phyloP scores from a whole-genome alignment of 495 filamentous ascomycete species.

The Xylaria castorea region DNA sequence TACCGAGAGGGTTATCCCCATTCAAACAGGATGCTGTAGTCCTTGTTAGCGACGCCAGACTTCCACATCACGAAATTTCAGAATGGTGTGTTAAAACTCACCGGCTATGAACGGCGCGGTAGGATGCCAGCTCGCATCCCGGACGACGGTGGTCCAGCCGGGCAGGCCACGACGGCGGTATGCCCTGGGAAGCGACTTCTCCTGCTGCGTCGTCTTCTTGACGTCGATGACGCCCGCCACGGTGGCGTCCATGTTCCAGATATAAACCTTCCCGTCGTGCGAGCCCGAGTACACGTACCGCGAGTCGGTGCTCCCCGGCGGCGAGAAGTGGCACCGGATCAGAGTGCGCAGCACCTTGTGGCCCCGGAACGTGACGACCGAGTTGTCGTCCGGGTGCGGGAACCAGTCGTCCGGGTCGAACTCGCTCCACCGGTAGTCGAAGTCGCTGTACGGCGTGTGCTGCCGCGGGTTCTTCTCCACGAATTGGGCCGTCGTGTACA shows the following conservation, averaged over 20 bases:
- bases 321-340: slow-evolving; percentile 96
- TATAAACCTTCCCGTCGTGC: slow-evolving; percentile 83
- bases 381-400: slow-evolving; percentile 85
- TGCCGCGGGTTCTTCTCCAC: slow-evolving; percentile 52
- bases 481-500: slow-evolving; percentile 73
- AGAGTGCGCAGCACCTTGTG: slow-evolving; percentile 87
- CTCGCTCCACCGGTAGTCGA: slow-evolving; percentile 83
- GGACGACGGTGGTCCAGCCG: slow-evolving; percentile 79
- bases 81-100: slow-evolving; percentile 47
- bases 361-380: slow-evolving; percentile 89
- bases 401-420: slow-evolving; percentile 74
- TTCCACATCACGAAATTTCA: background rate
- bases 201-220: slow-evolving; percentile 60
- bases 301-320: slow-evolving; percentile 84
- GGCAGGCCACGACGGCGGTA: slow-evolving; percentile 40
- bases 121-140: slow-evolving; percentile 96
- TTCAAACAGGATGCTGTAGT: slow-evolving; percentile 79
- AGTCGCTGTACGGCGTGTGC: slow-evolving; percentile 66
- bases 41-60: slow-evolving; percentile 15
- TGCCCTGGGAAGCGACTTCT: slow-evolving; percentile 24
- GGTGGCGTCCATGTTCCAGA: slow-evolving; percentile 95
- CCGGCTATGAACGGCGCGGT: slow-evolving; percentile 86
- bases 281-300: slow-evolving; percentile 93
- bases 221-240: slow-evolving; percentile 83
- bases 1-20: slow-evolving; percentile 71